These are phyloP conservation scores for Lentinula boryana DNA, from an alignment of 768 basidiomycete genomes.

Conservation along the genomic window DNA sequence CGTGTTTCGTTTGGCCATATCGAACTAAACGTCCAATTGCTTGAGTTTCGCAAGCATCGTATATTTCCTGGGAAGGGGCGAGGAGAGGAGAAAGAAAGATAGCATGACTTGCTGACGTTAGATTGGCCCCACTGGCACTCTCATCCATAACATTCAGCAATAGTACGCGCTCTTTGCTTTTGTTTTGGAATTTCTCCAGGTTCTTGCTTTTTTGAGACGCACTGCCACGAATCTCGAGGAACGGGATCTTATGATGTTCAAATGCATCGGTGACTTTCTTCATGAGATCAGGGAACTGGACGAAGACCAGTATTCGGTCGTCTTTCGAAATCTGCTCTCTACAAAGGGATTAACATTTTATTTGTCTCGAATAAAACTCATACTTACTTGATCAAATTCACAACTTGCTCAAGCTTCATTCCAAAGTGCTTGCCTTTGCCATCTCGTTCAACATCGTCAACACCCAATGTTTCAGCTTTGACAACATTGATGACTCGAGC, in stretches of 20 bases:
- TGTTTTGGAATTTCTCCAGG: conserved; percentile 81
- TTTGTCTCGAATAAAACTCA: neutral
- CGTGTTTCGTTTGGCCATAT: conserved; percentile 77
- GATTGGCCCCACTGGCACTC: conserved; percentile 88
- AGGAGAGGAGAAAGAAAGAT: conserved; percentile 93
- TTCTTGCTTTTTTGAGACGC: conserved; percentile 75
- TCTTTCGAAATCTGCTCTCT: conserved; percentile 65
- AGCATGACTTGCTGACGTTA: conserved; percentile 91
- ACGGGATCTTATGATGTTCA: conserved; percentile 60
- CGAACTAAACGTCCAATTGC: conserved; percentile 80
- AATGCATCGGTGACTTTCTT: conserved; percentile 86
- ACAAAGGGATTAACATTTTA: conserved; percentile 7
- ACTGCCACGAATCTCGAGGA: conserved; percentile 76
- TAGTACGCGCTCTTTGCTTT: conserved; percentile 71
- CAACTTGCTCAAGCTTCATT: conserved; percentile 73
- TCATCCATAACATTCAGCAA: conserved; percentile 92
- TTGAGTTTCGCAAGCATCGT: conserved; percentile 78
- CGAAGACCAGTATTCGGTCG: conserved; percentile 86
- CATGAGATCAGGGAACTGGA: conserved; percentile 94
- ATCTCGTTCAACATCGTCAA: conserved; percentile 71
- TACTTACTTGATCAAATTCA: conserved; percentile 67
- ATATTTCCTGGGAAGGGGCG: conserved; percentile 74
- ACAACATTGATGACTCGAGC: conserved; percentile 82
- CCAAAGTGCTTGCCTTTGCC: conserved; percentile 75
- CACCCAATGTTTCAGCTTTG: conserved; percentile 68